Conservation (phyloP, 169 alveolate species). For the Plasmodium billcollinsi region DNA sequence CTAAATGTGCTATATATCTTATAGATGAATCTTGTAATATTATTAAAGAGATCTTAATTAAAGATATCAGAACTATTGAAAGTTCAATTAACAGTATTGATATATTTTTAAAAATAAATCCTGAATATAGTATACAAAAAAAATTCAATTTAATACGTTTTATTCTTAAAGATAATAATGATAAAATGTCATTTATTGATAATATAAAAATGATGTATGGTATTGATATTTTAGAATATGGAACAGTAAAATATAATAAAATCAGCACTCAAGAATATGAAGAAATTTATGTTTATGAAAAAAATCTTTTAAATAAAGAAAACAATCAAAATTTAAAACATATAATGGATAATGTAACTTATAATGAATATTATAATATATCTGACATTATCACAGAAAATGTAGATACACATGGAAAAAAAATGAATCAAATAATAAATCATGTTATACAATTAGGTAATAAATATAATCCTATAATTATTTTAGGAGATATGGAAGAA, state of each 20-base stretch:
- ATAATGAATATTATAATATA: constrained; percentile 21
- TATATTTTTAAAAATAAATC: constrained; percentile 62
- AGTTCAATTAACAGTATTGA: constrained; percentile 46
- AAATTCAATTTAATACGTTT: constrained; percentile 43
- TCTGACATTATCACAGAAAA: constrained; percentile 14
- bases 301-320: constrained; percentile 43
- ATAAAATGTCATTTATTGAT: constrained; percentile 34
- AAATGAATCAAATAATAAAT: constrained; percentile 11
- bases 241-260: constrained; percentile 58
- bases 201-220: constrained; percentile 73
- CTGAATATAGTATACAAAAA: constrained; percentile 32
- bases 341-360: constrained; percentile 30
- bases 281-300: constrained; percentile 55
- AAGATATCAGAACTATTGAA: constrained; percentile 44
- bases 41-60: constrained; percentile 58
- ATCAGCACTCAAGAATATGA: constrained; percentile 50
- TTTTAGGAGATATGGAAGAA: constrained; percentile 69
- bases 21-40: constrained; percentile 25
- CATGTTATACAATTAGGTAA: constrained; percentile 31
- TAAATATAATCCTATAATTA: constrained; percentile 46
- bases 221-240: constrained; percentile 65
- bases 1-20: constrained; percentile 50
- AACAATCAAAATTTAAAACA: constrained; percentile 14
- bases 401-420: constrained; percentile 5
- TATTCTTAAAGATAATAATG: constrained; percentile 36